Conservation (phyloP, 352 stramenopile species). For the Phytophthora pluvialis region DNA sequence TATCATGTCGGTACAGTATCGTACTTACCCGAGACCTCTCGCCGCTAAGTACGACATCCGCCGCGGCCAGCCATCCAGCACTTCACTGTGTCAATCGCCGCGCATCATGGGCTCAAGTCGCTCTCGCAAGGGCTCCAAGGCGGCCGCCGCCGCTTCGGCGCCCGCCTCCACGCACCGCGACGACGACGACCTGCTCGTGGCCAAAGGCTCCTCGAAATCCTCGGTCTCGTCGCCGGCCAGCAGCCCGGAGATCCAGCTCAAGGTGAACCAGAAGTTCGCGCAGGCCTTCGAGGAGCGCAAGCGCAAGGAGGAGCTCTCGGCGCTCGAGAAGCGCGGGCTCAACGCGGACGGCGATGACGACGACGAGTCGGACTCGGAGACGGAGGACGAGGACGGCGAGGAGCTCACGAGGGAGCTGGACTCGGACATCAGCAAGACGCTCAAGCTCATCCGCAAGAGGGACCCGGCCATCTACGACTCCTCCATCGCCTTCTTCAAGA, state of each 20-base stretch:
- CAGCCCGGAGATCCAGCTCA: conserved; percentile 50
- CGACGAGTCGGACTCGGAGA: conserved; percentile 78
- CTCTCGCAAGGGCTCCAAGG: conserved; percentile 33
- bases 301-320: conserved; percentile 81
- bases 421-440: conserved; percentile 79
- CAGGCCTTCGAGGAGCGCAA: conserved; percentile 77
- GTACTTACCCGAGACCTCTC: conserved; percentile 4
- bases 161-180: not conserved
- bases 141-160: not conserved
- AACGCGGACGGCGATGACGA: conserved; percentile 48
- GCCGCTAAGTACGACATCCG: not conserved
- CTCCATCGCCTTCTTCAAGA: conserved; percentile 90
- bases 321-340: conserved; percentile 50
- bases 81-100: conserved; percentile 14
- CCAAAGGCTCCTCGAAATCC: conserved; percentile 27
- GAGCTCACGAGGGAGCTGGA: conserved; percentile 78
- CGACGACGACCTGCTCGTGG: conserved; percentile 44
- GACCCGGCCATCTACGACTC: conserved; percentile 94
- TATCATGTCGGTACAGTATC: conserved; percentile 3
- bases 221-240: conserved; percentile 1
- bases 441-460: conserved; percentile 91
- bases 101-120: conserved; percentile 19
- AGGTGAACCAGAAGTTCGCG: conserved; percentile 83
- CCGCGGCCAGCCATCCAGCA: conserved; percentile 14
- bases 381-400: conserved; percentile 86